These are phyloP conservation scores for Sporothrix pallida DNA, from an alignment of 2,329 filamentous ascomycete species.

Conservation along the genomic window DNA sequence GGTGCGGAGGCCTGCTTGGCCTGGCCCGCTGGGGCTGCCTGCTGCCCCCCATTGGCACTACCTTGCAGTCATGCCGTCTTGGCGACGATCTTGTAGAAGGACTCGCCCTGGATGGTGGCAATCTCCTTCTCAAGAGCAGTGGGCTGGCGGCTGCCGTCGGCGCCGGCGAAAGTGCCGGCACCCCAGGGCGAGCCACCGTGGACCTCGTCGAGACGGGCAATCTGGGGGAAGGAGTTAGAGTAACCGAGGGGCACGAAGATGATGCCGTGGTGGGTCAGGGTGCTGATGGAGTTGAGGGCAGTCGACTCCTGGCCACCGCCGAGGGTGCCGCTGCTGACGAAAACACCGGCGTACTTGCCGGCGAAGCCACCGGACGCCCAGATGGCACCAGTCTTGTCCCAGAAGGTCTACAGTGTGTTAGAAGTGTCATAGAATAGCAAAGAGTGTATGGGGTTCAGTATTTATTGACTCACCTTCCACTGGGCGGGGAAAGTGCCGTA, in stretches of 20 bases:
- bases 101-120: constrained; percentile 81
- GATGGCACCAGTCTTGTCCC: constrained; percentile 86
- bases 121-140: constrained; percentile 75
- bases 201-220: constrained; percentile 76
- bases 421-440: not conserved
- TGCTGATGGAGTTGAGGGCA: constrained; percentile 78
- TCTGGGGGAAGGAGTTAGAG: constrained; percentile 73
- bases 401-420: constrained; percentile 63
- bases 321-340: constrained; percentile 81
- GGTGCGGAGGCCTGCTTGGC: constrained; percentile 35
- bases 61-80: constrained; percentile 81
- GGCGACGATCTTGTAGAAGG: constrained; percentile 77
- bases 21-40: constrained; percentile 40
- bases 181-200: constrained; percentile 92
- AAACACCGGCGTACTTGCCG: constrained; percentile 91
- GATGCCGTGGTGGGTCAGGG: constrained; percentile 90
- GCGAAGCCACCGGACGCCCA: constrained; percentile 78
- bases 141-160: constrained; percentile 85
- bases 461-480: constrained; percentile 67
- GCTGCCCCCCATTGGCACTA: constrained; percentile 45
- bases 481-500: constrained; percentile 98
- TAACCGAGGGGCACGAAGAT: constrained; percentile 96
- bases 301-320: constrained; percentile 96
- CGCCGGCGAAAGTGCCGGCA: constrained; percentile 82
- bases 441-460: not conserved